Percentiles rank a stretch among this genome's conserved stretches.
Evolutionary conservation across 345 rosid genomes (phyloP).

Genomic region (Populus nigra): DNA sequence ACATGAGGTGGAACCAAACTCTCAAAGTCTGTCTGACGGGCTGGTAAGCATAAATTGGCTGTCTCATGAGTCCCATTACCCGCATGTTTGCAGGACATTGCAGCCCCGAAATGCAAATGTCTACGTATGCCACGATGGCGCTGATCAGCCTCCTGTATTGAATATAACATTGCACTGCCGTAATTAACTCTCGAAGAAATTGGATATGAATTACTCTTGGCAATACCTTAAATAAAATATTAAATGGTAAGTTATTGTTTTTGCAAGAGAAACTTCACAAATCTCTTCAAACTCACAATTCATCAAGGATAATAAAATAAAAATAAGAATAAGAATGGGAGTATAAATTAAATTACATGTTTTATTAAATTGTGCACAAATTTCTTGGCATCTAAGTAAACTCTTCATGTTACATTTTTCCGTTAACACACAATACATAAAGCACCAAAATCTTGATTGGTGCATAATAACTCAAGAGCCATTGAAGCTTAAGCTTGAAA

Average conservation of each 20-base stretch:
- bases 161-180: not conserved
- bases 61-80: constrained; percentile 4
- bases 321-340: not conserved
- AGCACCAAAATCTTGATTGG: not conserved
- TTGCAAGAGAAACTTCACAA: not conserved
- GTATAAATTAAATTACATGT: not conserved
- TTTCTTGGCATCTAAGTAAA: not conserved
- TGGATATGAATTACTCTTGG: not conserved
- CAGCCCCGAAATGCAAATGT: constrained; percentile 36
- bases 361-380: not conserved
- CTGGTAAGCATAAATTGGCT: constrained; percentile 8
- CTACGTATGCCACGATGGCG: constrained; percentile 28
- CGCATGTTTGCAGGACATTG: not conserved
- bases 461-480: not conserved
- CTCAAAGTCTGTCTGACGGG: not conserved
- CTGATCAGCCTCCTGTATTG: constrained; percentile 22
- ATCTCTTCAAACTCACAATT: not conserved
- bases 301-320: not conserved
- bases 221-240: not conserved
- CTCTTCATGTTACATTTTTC: not conserved
- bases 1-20: constrained; percentile 7
- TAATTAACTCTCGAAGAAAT: not conserved
- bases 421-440: not conserved
- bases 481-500: not conserved
- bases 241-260: not conserved